Percentiles rank a stretch among this genome's conserved stretches.
Conservation (phyloP, 2,329 filamentous ascomycete species). For the Aspergillus sp. region DNA sequence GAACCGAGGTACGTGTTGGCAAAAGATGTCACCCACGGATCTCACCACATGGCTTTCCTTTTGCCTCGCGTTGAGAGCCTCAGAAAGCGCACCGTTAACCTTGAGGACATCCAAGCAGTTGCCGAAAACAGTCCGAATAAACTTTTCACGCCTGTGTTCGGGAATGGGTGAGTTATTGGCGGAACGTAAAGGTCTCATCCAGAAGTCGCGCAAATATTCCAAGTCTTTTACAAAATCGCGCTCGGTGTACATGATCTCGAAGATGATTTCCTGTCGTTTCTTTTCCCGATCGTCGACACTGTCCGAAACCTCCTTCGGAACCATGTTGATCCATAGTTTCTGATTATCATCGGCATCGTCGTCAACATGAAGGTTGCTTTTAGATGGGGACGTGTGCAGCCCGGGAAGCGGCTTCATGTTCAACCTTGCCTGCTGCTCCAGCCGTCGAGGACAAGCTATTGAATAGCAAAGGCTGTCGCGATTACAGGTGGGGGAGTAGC, state of each 20-base stretch:
- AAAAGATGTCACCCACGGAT: slow-evolving; percentile 90
- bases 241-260: slow-evolving; percentile 98
- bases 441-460: slow-evolving; percentile 88
- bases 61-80: slow-evolving; percentile 85
- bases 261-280: slow-evolving; percentile 97
- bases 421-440: slow-evolving; percentile 92
- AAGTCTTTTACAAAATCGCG: slow-evolving; percentile 98
- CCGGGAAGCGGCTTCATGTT: slow-evolving; percentile 93
- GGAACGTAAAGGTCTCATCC: slow-evolving; percentile 89
- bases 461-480: slow-evolving; percentile 96
- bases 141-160: slow-evolving; percentile 81
- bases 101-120: slow-evolving; percentile 94
- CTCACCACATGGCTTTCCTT: slow-evolving; percentile 87
- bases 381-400: slow-evolving; percentile 72
- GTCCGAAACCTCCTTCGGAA: slow-evolving; percentile 91
- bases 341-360: slow-evolving; percentile 92
- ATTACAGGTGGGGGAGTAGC: slow-evolving; percentile 97
- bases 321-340: slow-evolving; percentile 99
- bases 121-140: slow-evolving; percentile 92
- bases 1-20: slow-evolving; percentile 89
- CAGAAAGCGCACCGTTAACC: slow-evolving; percentile 87
- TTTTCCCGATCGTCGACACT: slow-evolving; percentile 88
- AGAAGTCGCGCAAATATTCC: slow-evolving; percentile 97
- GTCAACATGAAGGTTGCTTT: slow-evolving; percentile 73
- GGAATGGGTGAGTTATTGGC: slow-evolving; percentile 83